These are phyloP conservation scores for Caryopteris hybrid DNA, from an alignment of 305 asterid genomes.

Conservation along the genomic window DNA sequence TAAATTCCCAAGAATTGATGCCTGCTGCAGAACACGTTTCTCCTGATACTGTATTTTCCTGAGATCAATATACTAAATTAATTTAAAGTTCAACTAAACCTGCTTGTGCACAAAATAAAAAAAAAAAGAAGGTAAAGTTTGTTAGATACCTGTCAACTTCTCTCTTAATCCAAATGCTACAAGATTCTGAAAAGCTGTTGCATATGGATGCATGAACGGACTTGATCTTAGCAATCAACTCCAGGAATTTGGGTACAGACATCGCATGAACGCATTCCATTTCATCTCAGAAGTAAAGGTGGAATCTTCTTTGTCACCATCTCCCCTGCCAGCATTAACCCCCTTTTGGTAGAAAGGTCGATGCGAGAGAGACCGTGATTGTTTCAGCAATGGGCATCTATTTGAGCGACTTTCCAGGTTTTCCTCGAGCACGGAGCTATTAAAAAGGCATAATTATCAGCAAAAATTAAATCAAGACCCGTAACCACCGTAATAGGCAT, in stretches of 20 bases:
- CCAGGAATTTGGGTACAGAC: conserved; percentile 37
- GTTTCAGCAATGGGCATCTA: conserved; percentile 75
- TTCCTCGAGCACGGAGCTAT: too few species aligned
- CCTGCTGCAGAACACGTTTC: conserved; percentile 89
- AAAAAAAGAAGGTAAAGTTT: background rate
- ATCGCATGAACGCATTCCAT: conserved; percentile 58
- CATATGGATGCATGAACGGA: conserved; percentile 60
- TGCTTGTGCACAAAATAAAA: background rate
- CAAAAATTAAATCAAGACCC: too few species aligned
- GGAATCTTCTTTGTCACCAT: conserved; percentile 15
- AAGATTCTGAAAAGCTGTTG: conserved; percentile 54
- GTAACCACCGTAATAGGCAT: too few species aligned
- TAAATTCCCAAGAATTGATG: conserved; percentile 91
- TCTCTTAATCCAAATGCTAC: conserved; percentile 65
- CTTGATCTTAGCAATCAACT: conserved; percentile 65
- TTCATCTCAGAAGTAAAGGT: conserved; percentile 69
- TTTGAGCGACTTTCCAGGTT: conserved; percentile 36
- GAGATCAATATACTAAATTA: conserved; percentile 15
- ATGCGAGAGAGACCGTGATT: conserved; percentile 51
- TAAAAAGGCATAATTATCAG: too few species aligned
- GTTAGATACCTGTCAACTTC: conserved; percentile 62
- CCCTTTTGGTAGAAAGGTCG: conserved; percentile 78
- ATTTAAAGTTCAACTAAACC: background rate
- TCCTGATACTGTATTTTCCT: conserved; percentile 88
- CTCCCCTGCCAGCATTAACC: conserved; percentile 59